These are phyloP conservation scores for Blastobotrys muscicola DNA, from an alignment of 805 yeast genomes.

Conservation along the genomic window DNA sequence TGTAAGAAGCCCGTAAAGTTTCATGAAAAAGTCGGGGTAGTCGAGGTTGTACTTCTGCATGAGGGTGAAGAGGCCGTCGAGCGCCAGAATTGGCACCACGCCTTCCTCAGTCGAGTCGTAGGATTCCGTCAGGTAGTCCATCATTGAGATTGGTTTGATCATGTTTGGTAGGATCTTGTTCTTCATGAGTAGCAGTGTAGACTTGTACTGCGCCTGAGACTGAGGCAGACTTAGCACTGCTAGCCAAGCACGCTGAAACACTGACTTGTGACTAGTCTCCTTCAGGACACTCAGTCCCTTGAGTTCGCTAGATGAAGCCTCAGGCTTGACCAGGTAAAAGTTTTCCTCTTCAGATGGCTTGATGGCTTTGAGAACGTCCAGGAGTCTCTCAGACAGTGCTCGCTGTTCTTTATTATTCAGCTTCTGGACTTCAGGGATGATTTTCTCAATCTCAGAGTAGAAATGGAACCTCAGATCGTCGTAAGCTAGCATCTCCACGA, in stretches of 20 bases:
- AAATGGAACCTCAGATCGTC: conserved; percentile 78
- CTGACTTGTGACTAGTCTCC: conserved; percentile 41
- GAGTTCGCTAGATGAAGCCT: conserved; percentile 5
- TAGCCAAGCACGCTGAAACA: conserved; percentile 65
- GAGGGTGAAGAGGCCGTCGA: conserved; percentile 79
- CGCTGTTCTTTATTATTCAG: conserved; percentile 4
- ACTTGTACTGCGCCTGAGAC: conserved; percentile 51
- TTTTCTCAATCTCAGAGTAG: conserved; percentile 40
- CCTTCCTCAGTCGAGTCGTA: conserved; percentile 45
- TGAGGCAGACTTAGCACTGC: conserved; percentile 40
- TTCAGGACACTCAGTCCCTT: conserved; percentile 32
- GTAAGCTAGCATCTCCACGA: conserved; percentile 49
- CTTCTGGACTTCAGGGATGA: conserved; percentile 9
- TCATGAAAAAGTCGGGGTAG: conserved; percentile 80
- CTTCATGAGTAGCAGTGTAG: conserved; percentile 61
- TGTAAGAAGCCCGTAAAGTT: conserved; percentile 72
- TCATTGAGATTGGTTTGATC: conserved; percentile 67
- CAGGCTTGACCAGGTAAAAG: conserved; percentile 15
- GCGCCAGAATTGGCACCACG: conserved; percentile 62
- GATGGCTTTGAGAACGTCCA: conserved; percentile 15
- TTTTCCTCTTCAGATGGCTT: conserved; percentile 18
- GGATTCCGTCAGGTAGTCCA: conserved; percentile 91
- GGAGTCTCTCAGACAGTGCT: conserved; percentile 11
- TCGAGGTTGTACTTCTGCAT: conserved; percentile 79
- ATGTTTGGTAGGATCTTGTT: conserved; percentile 76